These are phyloP conservation scores for Coniochaeta hoffmannii DNA, from an alignment of 2,329 filamentous ascomycete species.

Conservation along the genomic window DNA sequence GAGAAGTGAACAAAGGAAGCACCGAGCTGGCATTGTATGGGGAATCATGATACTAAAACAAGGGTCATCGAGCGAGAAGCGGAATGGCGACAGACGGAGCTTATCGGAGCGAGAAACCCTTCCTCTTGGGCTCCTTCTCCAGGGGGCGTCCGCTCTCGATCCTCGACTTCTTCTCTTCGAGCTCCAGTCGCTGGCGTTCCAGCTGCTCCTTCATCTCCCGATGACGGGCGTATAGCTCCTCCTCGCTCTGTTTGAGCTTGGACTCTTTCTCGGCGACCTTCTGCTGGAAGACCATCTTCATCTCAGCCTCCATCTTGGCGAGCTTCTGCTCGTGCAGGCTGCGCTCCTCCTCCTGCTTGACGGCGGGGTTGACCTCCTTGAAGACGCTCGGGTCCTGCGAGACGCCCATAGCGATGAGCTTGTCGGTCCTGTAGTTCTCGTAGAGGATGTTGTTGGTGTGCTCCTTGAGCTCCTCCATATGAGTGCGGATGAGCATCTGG, in stretches of 20 bases:
- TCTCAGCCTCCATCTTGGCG: slow-evolving; percentile 99
- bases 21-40: slow-evolving; percentile 52
- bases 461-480: slow-evolving; percentile 99
- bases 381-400: slow-evolving; percentile 98
- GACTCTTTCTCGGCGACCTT: slow-evolving; percentile 99
- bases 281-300: slow-evolving; percentile 99
- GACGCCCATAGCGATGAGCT: slow-evolving; percentile 97
- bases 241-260: slow-evolving; percentile 98
- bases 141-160: slow-evolving; percentile 92
- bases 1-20: slow-evolving; percentile 42
- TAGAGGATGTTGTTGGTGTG: slow-evolving; percentile 98
- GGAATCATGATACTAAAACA: slow-evolving; percentile 50
- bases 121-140: slow-evolving; percentile 97
- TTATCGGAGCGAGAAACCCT: slow-evolving; percentile 98
- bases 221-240: slow-evolving; percentile 95
- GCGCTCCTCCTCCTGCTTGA: slow-evolving; percentile 99
- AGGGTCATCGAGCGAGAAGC: slow-evolving; percentile 35
- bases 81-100: slow-evolving; percentile 8
- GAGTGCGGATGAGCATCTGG: slow-evolving; percentile 98
- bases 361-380: slow-evolving; percentile 99
- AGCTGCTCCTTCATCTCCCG: slow-evolving; percentile 99
- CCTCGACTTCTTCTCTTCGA: slow-evolving; percentile 97
- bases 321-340: slow-evolving; percentile 98
- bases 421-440: slow-evolving; percentile 99
- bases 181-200: slow-evolving; percentile 85